These are phyloP conservation scores for Eremothecium gossypii DNA, from an alignment of 1,139 yeast species.

Conservation along the genomic window DNA sequence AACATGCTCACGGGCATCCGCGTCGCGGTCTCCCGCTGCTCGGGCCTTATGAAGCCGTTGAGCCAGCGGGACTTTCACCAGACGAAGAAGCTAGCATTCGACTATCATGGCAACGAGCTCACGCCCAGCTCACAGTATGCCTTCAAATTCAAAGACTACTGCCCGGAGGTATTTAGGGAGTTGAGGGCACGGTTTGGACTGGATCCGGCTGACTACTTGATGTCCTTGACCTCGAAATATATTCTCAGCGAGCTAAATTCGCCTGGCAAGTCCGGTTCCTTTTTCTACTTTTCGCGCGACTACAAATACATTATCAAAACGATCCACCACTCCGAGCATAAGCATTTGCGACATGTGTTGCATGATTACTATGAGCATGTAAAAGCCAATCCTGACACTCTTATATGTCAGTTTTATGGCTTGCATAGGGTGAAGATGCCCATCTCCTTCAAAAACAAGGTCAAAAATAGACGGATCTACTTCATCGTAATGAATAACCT, in stretches of 20 bases:
- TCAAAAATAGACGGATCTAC: constrained; percentile 69
- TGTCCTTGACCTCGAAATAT: constrained; percentile 87
- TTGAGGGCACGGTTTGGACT: constrained; percentile 69
- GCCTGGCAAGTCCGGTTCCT: constrained; percentile 95
- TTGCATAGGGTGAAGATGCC: constrained; percentile 90
- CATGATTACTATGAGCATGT: constrained; percentile 77
- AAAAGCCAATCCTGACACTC: constrained; percentile 74
- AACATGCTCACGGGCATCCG: constrained; percentile 96
- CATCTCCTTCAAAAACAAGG: constrained; percentile 37
- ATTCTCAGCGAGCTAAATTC: constrained; percentile 87
- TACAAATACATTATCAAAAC: constrained; percentile 92
- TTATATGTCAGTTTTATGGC: constrained; percentile 90
- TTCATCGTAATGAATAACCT: constrained; percentile 95
- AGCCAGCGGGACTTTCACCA: constrained; percentile 60
- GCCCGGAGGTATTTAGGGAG: constrained; percentile 90
- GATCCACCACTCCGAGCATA: constrained; percentile 87
- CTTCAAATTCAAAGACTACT: constrained; percentile 92
- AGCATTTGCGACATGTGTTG: constrained; percentile 64
- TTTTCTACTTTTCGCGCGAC: constrained; percentile 90
- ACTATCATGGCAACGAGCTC: constrained; percentile 76
- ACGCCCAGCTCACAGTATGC: constrained; percentile 87
- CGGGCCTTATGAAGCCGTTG: constrained; percentile 72
- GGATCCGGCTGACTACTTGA: constrained; percentile 92
- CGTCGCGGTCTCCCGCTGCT: constrained; percentile 86
- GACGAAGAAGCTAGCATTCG: constrained; percentile 75